Evolutionary conservation across 2,329 filamentous ascomycete genomes (phyloP), one percentile per base, ranked within the genome.

Genomic region (Myriosclerotinia duriaeana): DNA sequence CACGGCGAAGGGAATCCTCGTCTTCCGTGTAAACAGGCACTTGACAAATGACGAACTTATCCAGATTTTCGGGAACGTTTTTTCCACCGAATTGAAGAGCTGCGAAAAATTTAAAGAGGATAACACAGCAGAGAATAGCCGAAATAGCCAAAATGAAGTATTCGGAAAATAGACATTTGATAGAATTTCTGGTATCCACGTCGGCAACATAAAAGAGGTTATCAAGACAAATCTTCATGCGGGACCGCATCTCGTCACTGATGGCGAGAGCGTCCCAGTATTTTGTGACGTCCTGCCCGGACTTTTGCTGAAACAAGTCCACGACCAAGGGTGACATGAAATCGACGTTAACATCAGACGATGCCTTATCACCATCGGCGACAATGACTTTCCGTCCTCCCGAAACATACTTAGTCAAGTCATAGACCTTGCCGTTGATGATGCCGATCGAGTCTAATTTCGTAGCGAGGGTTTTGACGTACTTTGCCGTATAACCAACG

Each of bases 21-120:
- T 98, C 95, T 81, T 99, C 95, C 0, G 95, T 99, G 75, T 99
- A 99, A 1, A 93, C 95, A 0, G 95, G 95, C 68, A 99, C 94
- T 78, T 97, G 96, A 76, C 92, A 96, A 79, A 99, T 97, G 77
- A 99, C 84, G 77, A 99, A 99, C 78, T 99, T 99, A 80, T 99
- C 95, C 40, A 99, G 86, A 76, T 97, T 95, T 79, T 99, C 95
- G 0, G 95, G 96, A 48, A 94, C 81, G 70, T 91, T 97, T 81
- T 96, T 97, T 73, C 85, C 88, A 54, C 92, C 89, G 74, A 99
- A 99, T 76, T 99, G 95, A 67, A 99, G 84, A 9, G 95, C 95
- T 42, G 96, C 96, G 71, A 98, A 84, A 82, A 99, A 99, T 78
- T 99, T 99, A 87, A 98, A 96, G 22, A 85, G 87, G 72, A 99